Conservation (phyloP, 257 asterid genomes). For the Solanum raphanifolium region DNA sequence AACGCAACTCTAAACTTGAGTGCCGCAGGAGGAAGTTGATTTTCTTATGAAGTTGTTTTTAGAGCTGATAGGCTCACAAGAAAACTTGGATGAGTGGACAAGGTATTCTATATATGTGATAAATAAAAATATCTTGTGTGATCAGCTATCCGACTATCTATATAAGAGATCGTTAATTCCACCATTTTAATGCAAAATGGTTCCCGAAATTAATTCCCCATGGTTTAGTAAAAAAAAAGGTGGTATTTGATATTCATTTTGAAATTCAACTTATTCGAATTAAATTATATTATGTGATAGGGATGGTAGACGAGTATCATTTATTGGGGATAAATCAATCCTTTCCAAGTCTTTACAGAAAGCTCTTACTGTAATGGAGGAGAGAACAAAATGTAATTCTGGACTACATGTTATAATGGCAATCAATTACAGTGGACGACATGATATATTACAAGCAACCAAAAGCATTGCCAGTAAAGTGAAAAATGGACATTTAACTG, state of each 20-base stretch:
- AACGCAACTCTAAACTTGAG: background rate
- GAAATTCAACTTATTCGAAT: background rate
- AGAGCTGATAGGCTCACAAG: background rate
- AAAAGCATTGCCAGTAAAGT: constrained; percentile 17
- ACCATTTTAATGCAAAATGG: background rate
- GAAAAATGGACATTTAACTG: background rate
- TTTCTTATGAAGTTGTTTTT: background rate
- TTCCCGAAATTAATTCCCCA: too few species aligned
- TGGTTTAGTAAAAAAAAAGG: too few species aligned
- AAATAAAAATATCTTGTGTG: too few species aligned
- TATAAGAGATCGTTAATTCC: too few species aligned
- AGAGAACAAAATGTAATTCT: background rate
- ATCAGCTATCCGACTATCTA: too few species aligned
- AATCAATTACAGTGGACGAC: constrained; percentile 8
- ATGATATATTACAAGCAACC: constrained; percentile 14
- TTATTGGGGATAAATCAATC: constrained; percentile 12
- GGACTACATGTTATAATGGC: constrained; percentile 12
- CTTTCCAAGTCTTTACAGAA: constrained; percentile 1
- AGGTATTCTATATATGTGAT: background rate
- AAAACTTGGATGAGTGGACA: background rate
- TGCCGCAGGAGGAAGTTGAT: constrained; percentile 2
- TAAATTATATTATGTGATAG: background rate
- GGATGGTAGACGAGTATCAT: background rate
- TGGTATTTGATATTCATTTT: too few species aligned
- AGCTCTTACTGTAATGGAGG: background rate